Evolutionary conservation across 2,329 filamentous ascomycete genomes (phyloP).

Genomic region (Ampelomyces quisqualis): DNA sequence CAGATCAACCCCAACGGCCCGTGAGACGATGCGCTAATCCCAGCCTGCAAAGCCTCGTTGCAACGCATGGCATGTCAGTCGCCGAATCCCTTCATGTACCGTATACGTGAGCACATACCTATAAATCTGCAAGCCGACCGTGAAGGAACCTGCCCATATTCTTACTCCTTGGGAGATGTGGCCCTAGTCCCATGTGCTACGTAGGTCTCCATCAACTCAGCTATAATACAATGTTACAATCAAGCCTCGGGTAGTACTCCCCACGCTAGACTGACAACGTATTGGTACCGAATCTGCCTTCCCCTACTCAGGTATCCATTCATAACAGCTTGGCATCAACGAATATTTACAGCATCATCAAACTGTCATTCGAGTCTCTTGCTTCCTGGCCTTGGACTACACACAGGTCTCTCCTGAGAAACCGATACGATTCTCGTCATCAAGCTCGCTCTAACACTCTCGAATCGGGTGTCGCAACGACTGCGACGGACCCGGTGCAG

Average conservation of each 20-base stretch:
- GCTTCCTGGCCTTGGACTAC: too few relatives aligned
- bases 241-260: background rate
- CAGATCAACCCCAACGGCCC: conserved; percentile 16
- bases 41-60: conserved; percentile 27
- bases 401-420: too few relatives aligned
- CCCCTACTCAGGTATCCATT: background rate
- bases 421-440: too few relatives aligned
- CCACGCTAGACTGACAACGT: conserved; percentile 3
- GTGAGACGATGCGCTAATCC: conserved; percentile 18
- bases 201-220: conserved; percentile 1
- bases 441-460: too few relatives aligned
- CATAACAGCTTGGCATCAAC: conserved; percentile 2
- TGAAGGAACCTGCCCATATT: conserved; percentile 12
- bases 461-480: background rate
- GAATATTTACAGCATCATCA: too few relatives aligned
- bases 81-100: conserved; percentile 7
- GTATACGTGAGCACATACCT: conserved; percentile 19
- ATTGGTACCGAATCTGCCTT: background rate
- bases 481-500: background rate
- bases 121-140: conserved; percentile 11
- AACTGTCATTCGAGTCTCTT: too few relatives aligned
- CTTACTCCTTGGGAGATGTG: conserved; percentile 15
- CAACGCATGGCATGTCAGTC: conserved; percentile 22
- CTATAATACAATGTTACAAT: conserved; percentile 1
- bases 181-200: conserved; percentile 6